Conservation (phyloP, 140 eudicot species). For the Oenanthe javanica region DNA sequence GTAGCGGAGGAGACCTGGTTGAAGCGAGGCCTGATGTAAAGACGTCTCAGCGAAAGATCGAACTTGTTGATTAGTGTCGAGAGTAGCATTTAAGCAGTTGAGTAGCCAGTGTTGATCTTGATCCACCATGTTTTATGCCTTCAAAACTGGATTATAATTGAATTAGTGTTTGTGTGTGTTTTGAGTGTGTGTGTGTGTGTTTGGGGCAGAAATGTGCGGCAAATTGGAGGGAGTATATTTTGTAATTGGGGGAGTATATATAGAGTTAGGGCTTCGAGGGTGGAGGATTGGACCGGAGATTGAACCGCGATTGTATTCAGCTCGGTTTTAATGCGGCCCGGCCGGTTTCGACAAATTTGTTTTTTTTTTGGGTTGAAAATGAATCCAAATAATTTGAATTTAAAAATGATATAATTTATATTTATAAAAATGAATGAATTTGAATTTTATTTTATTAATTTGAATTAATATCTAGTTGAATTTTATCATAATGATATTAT, state of each 20-base stretch:
- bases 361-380: too few relatives aligned
- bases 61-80: constrained; percentile 80
- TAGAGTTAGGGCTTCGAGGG: constrained; percentile 16
- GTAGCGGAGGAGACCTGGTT: constrained; percentile 42
- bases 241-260: constrained; percentile 20
- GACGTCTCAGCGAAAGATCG: constrained; percentile 91
- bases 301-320: neutral
- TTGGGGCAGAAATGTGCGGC: constrained; percentile 27
- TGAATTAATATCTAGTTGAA: too few relatives aligned
- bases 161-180: too few relatives aligned
- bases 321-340: neutral
- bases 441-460: too few relatives aligned
- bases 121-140: constrained; percentile 38
- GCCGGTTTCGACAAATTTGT: neutral
- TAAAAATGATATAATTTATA: too few relatives aligned
- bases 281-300: neutral
- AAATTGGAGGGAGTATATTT: constrained; percentile 29
- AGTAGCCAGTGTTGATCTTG: constrained; percentile 87
- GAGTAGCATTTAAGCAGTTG: constrained; percentile 81
- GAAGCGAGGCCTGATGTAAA: constrained; percentile 76
- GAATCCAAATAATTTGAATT: too few relatives aligned
- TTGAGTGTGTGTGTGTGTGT: neutral
- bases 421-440: too few relatives aligned
- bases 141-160: too few relatives aligned
- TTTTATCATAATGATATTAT: too few relatives aligned